Percentiles rank a stretch among this genome's conserved stretches.
Conservation (phyloP, 345 rosid species). For the Trapa bicornis region DNA sequence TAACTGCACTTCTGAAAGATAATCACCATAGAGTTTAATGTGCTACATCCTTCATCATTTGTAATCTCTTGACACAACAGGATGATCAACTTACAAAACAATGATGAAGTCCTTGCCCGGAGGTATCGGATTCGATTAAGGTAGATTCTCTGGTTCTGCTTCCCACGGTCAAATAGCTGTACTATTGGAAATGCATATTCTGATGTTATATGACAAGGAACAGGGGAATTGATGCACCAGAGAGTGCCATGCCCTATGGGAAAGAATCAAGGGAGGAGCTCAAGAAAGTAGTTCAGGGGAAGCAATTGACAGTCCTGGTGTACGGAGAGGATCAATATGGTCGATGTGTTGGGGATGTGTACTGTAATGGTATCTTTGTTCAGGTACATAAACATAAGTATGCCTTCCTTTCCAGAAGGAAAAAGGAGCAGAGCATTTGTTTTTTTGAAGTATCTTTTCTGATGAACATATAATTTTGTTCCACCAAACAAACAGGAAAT, state of each 20-base stretch:
- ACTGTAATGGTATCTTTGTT: conserved; percentile 54
- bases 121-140: conserved; percentile 69
- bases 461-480: background rate
- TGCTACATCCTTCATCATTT: background rate
- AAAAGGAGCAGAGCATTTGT: background rate
- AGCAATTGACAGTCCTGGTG: conserved; percentile 50
- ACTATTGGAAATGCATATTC: background rate
- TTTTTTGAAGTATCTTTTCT: background rate
- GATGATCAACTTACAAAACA: conserved; percentile 27
- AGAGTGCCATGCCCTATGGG: conserved; percentile 64
- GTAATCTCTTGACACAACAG: conserved; percentile 13
- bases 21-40: background rate
- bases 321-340: conserved; percentile 54
- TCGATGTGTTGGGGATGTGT: conserved; percentile 60
- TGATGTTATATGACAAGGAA: conserved; percentile 7
- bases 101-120: conserved; percentile 53
- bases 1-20: too few relatives aligned
- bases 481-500: conserved; percentile 27
- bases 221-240: conserved; percentile 93
- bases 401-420: background rate
- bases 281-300: conserved; percentile 47
- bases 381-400: conserved; percentile 21
- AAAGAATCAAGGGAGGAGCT: conserved; percentile 59
- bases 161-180: background rate
- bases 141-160: conserved; percentile 10